phyloP scores from a whole-genome alignment of 2,329 filamentous ascomycete genomes.

The Hypoxylon sp. region DNA sequence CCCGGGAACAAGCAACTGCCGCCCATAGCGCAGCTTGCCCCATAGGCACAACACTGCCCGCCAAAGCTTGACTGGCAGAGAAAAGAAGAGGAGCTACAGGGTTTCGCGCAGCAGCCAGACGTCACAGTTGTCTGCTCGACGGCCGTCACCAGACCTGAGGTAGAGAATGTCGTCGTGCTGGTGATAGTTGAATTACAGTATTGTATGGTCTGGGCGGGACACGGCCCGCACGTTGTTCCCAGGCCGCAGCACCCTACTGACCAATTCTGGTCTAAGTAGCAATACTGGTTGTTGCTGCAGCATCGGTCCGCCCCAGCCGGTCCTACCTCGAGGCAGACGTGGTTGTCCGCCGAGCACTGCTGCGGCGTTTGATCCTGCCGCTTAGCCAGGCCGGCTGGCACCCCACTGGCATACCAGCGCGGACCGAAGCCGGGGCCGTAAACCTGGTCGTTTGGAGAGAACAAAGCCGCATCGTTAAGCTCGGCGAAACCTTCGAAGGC shows the following conservation, averaged over 20 bases:
- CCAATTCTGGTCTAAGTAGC: slow-evolving; percentile 45
- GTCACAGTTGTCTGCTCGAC: slow-evolving; percentile 8
- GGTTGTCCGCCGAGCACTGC: slow-evolving; percentile 38
- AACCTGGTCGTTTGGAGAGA: slow-evolving; percentile 15
- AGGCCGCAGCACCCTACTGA: slow-evolving; percentile 44
- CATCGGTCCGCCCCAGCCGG: slow-evolving; percentile 32
- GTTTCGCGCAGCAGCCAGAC: slow-evolving; percentile 46
- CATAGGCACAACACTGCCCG: slow-evolving; percentile 66
- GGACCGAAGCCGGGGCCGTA: slow-evolving; percentile 43
- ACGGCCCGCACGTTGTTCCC: slow-evolving; percentile 42
- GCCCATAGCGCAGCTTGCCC: slow-evolving; percentile 58
- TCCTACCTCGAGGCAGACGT: slow-evolving; percentile 47
- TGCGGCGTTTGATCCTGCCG: slow-evolving; percentile 19
- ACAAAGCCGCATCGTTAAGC: slow-evolving; percentile 35
- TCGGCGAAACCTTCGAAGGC: slow-evolving; percentile 23
- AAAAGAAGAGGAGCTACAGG: slow-evolving; percentile 55
- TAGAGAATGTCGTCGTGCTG: slow-evolving; percentile 19
- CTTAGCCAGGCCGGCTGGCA: slow-evolving; percentile 28
- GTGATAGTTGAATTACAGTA: slow-evolving; percentile 46
- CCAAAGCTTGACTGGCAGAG: slow-evolving; percentile 62
- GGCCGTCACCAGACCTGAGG: not conserved
- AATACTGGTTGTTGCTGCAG: slow-evolving; percentile 50
- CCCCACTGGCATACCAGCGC: slow-evolving; percentile 44
- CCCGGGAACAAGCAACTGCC: slow-evolving; percentile 55
- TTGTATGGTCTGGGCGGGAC: slow-evolving; percentile 32